Conservation (phyloP, 2,329 filamentous ascomycete species). For the Grosmannia penicillata region DNA sequence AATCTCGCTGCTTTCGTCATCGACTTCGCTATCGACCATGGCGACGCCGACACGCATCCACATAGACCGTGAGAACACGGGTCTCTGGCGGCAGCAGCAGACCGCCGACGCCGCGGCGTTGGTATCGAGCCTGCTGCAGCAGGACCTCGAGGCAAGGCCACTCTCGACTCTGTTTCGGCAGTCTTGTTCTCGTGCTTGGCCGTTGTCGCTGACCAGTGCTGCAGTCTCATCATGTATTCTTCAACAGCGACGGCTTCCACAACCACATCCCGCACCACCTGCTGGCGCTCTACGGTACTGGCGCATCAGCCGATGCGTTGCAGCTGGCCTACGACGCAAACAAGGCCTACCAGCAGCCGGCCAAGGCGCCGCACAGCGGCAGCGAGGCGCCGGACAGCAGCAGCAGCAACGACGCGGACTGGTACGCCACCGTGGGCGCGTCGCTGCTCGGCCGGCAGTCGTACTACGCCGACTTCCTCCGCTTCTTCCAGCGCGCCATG, state of each 20-base stretch:
- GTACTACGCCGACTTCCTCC: conserved; percentile 59
- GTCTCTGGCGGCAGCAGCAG: conserved; percentile 30
- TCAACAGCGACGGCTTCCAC: conserved; percentile 62
- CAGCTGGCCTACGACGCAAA: conserved; percentile 52
- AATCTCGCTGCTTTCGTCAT: background rate
- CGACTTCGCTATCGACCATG: conserved; percentile 17
- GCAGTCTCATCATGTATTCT: conserved; percentile 59
- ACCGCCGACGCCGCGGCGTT: conserved; percentile 45
- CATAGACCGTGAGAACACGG: conserved; percentile 32
- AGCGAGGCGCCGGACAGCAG: conserved; percentile 14
- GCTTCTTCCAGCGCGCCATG: conserved; percentile 65
- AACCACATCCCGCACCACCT: conserved; percentile 71
- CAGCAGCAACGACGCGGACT: conserved; percentile 21
- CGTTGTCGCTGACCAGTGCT: background rate
- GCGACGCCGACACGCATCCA: conserved; percentile 32
- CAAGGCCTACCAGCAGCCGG: conserved; percentile 47
- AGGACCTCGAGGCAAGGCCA: conserved; percentile 57
- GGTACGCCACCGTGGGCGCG: conserved; percentile 30
- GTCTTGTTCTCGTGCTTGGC: background rate
- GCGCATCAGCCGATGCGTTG: conserved; percentile 45
- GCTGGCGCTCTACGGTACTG: conserved; percentile 62
- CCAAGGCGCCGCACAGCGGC: conserved; percentile 26
- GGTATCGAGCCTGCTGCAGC: conserved; percentile 55
- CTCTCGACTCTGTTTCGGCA: too few relatives aligned
- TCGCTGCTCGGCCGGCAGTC: conserved; percentile 44